phyloP scores from a whole-genome alignment of 2,329 filamentous ascomycete genomes.

The Aspergillus costaricaensis region DNA sequence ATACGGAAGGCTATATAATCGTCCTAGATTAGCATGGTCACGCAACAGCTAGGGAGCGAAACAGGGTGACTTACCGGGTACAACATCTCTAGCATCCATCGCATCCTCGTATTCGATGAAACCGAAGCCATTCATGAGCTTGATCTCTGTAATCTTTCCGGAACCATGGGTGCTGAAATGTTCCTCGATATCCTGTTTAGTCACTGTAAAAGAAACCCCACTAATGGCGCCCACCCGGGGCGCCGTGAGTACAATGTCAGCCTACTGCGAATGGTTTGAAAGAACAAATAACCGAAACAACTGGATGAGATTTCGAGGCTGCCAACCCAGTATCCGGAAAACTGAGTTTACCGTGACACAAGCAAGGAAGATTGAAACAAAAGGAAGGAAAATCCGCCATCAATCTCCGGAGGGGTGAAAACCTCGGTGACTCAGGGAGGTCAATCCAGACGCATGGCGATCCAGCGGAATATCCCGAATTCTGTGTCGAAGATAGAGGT shows the following conservation, averaged over 20 bases:
- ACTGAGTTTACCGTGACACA: background rate
- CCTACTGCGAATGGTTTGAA: conserved; percentile 23
- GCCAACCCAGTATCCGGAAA: conserved; percentile 17
- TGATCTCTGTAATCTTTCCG: conserved; percentile 97
- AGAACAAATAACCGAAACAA: conserved; percentile 27
- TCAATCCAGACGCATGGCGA: conserved; percentile 16
- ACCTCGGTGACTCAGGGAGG: conserved; percentile 11
- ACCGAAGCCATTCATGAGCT: conserved; percentile 99
- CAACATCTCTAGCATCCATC: conserved; percentile 96
- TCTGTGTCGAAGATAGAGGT: conserved; percentile 12
- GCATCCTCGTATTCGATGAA: conserved; percentile 99
- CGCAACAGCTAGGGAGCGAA: conserved; percentile 12
- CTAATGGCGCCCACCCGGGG: conserved; percentile 26
- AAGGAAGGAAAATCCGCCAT: conserved; percentile 11
- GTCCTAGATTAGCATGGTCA: conserved; percentile 21
- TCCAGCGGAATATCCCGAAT: conserved; percentile 20
- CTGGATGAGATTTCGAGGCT: conserved; percentile 16
- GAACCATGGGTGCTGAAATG: conserved; percentile 96
- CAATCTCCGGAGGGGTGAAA: conserved; percentile 4
- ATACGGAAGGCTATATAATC: conserved; percentile 57
- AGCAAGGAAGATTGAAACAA: conserved; percentile 3
- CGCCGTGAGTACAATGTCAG: conserved; percentile 35
- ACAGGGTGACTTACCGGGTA: conserved; percentile 73
- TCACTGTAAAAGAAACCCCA: conserved; percentile 64
- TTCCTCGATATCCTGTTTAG: conserved; percentile 93